phyloP scores from a whole-genome alignment of 805 yeast species.

The Teunomyces pallodes region DNA sequence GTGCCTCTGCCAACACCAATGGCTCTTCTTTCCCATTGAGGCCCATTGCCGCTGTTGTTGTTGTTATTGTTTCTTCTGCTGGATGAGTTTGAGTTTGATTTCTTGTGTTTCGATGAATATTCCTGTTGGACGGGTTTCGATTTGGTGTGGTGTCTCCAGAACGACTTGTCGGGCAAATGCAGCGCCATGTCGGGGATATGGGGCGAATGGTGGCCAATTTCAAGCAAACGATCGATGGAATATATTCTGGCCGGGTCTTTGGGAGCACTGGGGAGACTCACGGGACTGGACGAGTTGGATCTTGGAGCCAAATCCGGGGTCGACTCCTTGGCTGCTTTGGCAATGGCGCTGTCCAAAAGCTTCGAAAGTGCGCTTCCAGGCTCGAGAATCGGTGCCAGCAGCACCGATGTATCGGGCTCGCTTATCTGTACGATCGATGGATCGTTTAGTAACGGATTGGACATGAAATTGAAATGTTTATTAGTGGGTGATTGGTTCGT shows the following conservation, averaged over 20 bases:
- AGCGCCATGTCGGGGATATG: slow-evolving; percentile 9
- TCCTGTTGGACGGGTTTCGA: neutral
- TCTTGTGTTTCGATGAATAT: slow-evolving; percentile 12
- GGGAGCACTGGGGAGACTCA: neutral
- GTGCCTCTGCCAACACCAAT: slow-evolving; percentile 14
- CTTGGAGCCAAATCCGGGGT: slow-evolving; percentile 33
- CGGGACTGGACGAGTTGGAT: slow-evolving; percentile 12
- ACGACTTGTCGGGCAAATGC: slow-evolving; percentile 45
- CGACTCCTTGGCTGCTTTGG: slow-evolving; percentile 45
- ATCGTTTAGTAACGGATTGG: slow-evolving; percentile 25
- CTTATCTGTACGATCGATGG: slow-evolving; percentile 28
- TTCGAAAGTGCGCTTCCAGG: slow-evolving; percentile 40
- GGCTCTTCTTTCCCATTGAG: slow-evolving; percentile 30
- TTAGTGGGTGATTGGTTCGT: neutral
- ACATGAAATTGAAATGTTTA: neutral
- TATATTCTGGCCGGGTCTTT: slow-evolving; percentile 19
- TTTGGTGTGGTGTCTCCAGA: slow-evolving; percentile 43
- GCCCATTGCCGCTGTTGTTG: slow-evolving; percentile 9
- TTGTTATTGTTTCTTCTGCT: slow-evolving; percentile 16
- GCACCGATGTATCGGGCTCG: slow-evolving; percentile 1
- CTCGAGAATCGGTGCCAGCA: slow-evolving; percentile 14
- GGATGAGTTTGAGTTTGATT: slow-evolving; percentile 11
- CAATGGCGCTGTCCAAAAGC: slow-evolving; percentile 45
- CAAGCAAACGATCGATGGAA: slow-evolving; percentile 26
- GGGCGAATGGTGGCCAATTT: slow-evolving; percentile 33